Percentiles rank a stretch among this genome's conserved stretches.
Evolutionary conservation across 2,329 filamentous ascomycete species (phyloP).

Genomic region (Intubia oerlemansii): DNA sequence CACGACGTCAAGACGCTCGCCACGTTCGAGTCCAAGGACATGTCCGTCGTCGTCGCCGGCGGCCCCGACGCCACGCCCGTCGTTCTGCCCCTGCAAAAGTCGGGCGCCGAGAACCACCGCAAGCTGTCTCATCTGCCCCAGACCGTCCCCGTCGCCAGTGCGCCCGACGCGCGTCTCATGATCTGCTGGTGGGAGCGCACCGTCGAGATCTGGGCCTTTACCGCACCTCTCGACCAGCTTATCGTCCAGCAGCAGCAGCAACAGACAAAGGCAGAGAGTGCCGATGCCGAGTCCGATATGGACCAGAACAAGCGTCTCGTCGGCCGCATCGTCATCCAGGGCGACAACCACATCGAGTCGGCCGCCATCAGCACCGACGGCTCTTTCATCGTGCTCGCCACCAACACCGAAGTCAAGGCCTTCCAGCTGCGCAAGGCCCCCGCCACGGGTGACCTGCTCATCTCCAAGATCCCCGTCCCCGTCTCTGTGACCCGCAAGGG

Average conservation of each 20-base stretch:
- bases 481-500: slow-evolving; percentile 33
- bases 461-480: slow-evolving; percentile 50
- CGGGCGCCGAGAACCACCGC: slow-evolving; percentile 60
- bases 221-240: slow-evolving; percentile 23
- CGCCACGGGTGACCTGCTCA: slow-evolving; percentile 32
- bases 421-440: slow-evolving; percentile 41
- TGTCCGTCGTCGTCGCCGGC: slow-evolving; percentile 82
- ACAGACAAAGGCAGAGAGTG: no score
- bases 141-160: slow-evolving; percentile 48
- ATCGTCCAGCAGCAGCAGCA: slow-evolving; percentile 18
- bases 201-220: slow-evolving; percentile 57
- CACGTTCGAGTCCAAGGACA: slow-evolving; percentile 60
- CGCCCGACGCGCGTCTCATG: slow-evolving; percentile 51
- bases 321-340: slow-evolving; percentile 44
- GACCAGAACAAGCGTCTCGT: slow-evolving; percentile 41
- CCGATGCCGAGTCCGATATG: slow-evolving; percentile 8
- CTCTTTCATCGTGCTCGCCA: slow-evolving; percentile 54
- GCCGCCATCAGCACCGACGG: slow-evolving; percentile 47
- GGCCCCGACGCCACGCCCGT: slow-evolving; percentile 74
- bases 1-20: slow-evolving; percentile 94
- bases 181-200: slow-evolving; percentile 87
- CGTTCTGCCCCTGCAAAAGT: slow-evolving; percentile 59
- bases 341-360: slow-evolving; percentile 67
- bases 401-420: slow-evolving; percentile 51
- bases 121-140: slow-evolving; percentile 72